Percentiles rank a stretch among this genome's conserved stretches.
These are phyloP conservation scores for Lunasporangiospora selenospora DNA, from an alignment of 192 early-diverging fungal species.

Conservation along the genomic window DNA sequence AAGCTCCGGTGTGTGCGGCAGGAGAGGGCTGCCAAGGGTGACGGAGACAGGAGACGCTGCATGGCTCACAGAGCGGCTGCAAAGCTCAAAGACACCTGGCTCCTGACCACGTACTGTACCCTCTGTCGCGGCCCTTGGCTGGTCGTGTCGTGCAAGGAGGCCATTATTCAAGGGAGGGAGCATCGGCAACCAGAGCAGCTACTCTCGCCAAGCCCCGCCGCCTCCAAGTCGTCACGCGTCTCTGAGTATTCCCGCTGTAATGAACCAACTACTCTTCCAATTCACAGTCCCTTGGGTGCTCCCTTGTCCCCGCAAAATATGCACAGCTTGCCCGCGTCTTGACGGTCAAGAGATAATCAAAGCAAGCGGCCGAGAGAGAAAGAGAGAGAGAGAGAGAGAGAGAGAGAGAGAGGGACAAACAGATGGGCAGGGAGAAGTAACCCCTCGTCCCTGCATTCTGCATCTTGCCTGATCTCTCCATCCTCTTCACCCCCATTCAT, in stretches of 20 bases:
- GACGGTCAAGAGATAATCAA: not conserved
- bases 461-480: not conserved
- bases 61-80: no score
- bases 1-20: no score
- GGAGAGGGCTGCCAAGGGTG: no score
- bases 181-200: not conserved
- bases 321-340: not conserved
- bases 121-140: no score
- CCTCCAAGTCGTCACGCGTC: not conserved
- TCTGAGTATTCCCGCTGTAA: not conserved
- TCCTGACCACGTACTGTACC: no score
- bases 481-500: not conserved
- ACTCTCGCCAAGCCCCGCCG: not conserved
- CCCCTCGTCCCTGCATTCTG: not conserved
- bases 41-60: no score
- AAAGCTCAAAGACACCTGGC: no score
- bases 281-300: not conserved
- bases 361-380: not conserved
- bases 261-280: not conserved
- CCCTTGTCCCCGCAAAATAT: not conserved
- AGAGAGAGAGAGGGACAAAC: not conserved
- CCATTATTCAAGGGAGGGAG: constrained; percentile 1
- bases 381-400: not conserved
- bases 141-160: not conserved
- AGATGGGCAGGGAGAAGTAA: not conserved